Percentiles rank a stretch among this genome's conserved stretches.
phyloP scores from a whole-genome alignment of 257 asterid species.

The Lavandula angustifolia region DNA sequence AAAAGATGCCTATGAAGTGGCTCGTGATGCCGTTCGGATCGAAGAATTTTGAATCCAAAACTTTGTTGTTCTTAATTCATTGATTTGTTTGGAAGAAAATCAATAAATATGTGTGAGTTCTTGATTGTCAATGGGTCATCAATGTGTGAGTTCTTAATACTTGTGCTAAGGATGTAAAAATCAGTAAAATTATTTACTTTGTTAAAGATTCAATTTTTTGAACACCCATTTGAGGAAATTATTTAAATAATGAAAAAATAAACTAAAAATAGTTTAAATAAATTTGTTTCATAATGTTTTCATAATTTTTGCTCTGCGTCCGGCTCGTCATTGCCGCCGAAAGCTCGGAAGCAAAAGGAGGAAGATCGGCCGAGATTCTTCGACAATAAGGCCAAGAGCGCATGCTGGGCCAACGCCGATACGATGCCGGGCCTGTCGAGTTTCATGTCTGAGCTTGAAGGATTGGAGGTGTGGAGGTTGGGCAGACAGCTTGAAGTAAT shows the following conservation, averaged over 20 bases:
- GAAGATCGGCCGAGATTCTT: slow-evolving; percentile 68
- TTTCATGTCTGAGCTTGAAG: too few species aligned
- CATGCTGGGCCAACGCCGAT: slow-evolving; percentile 81
- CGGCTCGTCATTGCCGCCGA: slow-evolving; percentile 44
- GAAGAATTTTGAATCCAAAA: slow-evolving; percentile 57
- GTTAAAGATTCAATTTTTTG: too few species aligned
- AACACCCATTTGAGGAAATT: too few species aligned
- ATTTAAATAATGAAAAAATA: background rate
- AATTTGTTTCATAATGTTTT: too few species aligned
- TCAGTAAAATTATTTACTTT: background rate
- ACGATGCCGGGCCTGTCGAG: slow-evolving; percentile 71
- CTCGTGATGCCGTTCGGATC: slow-evolving; percentile 55
- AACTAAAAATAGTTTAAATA: background rate
- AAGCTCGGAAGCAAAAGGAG: slow-evolving; percentile 39
- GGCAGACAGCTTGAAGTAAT: too few species aligned
- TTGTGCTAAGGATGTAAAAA: background rate
- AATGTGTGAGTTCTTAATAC: too few species aligned
- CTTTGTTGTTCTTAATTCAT: background rate
- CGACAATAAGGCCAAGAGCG: slow-evolving; percentile 63
- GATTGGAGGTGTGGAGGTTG: too few species aligned
- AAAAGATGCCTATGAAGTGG: slow-evolving; percentile 77
- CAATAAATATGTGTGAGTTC: too few species aligned
- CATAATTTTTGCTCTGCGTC: slow-evolving; percentile 37
- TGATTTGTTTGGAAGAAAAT: background rate
- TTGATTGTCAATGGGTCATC: background rate